Base-by-base conservation (phyloP, 441 rosid species). In the Arabidopsis hybrid region DNA sequence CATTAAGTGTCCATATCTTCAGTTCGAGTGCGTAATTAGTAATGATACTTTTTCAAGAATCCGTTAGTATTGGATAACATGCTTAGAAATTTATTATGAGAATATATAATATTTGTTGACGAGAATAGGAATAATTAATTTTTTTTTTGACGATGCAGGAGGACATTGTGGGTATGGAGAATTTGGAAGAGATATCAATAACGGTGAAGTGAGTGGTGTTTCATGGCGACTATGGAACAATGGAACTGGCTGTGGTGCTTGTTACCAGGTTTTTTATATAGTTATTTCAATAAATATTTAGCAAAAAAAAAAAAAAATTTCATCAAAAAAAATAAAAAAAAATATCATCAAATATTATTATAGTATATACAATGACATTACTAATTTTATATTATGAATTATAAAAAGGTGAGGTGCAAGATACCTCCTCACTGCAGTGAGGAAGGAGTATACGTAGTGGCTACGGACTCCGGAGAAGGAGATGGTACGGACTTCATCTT, bases 151-250 rank as follows among this genome's bases (percentile, higher is more conserved):
- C 12, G 26, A 56, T 78, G 29, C 72, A 94, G 98, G 73, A 73
- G 97, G 97, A 73, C 93, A 92, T 52, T 90, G 99, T 72, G 99
- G 97, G 17, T 92, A 60, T 72, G 95, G 93, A 21, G 97, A 88
- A 60, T 83, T 83, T 74, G 97, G 99, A 79, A 86, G 91, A 79
- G 86, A 80, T 2, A 75, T 92, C 18, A 86, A 91, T 61, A 88
- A 87, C 77, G 97, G 88, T 45, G 85, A 86, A 51, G 97, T 92
- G 40, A 88, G 90, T 26, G 99, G 96, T 10, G 99, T 86, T 62
- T 89, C 97, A 13, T 83, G 72, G 58, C 67, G 80, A 51, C 84
- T 94, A 38, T 92, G 76, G 82, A 80, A 62, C 75, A 87, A 89
- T 69, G 99, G 99, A 55, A 60, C 85, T 38, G 97, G 95, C 60